Evolutionary conservation across 2,329 filamentous ascomycete species (phyloP), one percentile per base, ranked within the genome.

Genomic region (Aschersonia sp.): DNA sequence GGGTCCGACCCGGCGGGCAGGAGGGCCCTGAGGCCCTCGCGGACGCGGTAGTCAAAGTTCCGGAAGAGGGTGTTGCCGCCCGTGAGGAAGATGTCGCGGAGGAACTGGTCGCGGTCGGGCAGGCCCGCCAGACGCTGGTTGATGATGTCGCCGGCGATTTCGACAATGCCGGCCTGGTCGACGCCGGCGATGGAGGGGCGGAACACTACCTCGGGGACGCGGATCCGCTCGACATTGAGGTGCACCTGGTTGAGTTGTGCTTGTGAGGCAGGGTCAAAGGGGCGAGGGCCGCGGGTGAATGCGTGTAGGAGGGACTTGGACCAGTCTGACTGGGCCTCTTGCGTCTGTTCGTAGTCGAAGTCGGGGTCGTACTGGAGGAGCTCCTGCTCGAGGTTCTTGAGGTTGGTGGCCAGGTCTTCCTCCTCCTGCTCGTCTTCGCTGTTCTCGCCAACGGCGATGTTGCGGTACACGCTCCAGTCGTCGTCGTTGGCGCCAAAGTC

Each of bases 401-500:
- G 76, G 49, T 74, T 77, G 4, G 74, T 78, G 49, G 78, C 76
- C 0, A 95, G 75, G 58, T 97, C 91, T 63, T 91, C 86, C 61
- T 97, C 91, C 61, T 94, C 89, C 46, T 94, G 89, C 57, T 91
- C 85, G 55, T 96, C 89, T 52, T 92, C 87, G 59, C 84, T 87
- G 55, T 74, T 75, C 5, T 85, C 84, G 46, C 88, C 89, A 1
- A 85, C 88, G 2, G 88, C 86, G 49, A 97, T 94, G 41, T 87
- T 87, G 47, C 92, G 83, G 65, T 98, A 98, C 10, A 98, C 88
- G 50, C 88, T 88, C 92, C 92, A 98, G 64, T 98, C 92, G 49
- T 94, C 89, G 59, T 98, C 92, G 63, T 98, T 91, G 45, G 89
- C 89, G 49, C 92, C 92, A 60, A 98, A 98, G 51, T 87, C 89